Percentiles rank a stretch among this genome's conserved stretches.
Evolutionary conservation across 352 stramenopile species (phyloP).

Genomic region (Pythium myriotylum): DNA sequence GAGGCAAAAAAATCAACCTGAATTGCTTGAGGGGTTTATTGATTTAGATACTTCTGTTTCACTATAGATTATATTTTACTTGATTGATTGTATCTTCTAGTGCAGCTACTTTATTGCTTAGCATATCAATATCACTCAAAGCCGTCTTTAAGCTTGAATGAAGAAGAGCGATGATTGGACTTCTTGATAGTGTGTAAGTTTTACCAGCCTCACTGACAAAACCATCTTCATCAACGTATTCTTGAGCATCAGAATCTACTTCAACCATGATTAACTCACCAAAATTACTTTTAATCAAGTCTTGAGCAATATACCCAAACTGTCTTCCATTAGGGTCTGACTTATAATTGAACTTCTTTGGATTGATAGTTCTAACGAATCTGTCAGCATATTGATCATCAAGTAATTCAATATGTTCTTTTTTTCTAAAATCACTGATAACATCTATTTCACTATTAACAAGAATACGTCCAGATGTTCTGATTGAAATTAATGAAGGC

Average conservation of each 20-base stretch:
- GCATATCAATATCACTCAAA: conserved; percentile 9
- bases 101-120: conserved; percentile 12
- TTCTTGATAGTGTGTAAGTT: too few species aligned
- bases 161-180: too few species aligned
- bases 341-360: conserved; percentile 20
- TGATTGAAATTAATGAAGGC: too few species aligned
- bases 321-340: conserved; percentile 17
- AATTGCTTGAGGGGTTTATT: conserved; percentile 4
- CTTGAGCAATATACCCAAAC: conserved; percentile 21
- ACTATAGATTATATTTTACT: background rate
- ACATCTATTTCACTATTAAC: conserved; percentile 18
- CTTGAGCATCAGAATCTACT: too few species aligned
- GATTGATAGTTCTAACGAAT: conserved; percentile 16
- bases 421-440: conserved; percentile 13
- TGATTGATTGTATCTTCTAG: conserved; percentile 1
- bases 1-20: conserved; percentile 4
- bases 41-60: conserved; percentile 9
- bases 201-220: too few species aligned
- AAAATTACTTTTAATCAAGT: conserved; percentile 15
- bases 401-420: conserved; percentile 16
- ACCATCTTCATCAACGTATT: too few species aligned
- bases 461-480: too few species aligned
- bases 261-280: conserved; percentile 1
- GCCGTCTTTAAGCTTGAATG: too few species aligned
- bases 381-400: conserved; percentile 19